Base-by-base conservation (phyloP, 23 red algal genomes). In the Gracilariopsis chorda region DNA sequence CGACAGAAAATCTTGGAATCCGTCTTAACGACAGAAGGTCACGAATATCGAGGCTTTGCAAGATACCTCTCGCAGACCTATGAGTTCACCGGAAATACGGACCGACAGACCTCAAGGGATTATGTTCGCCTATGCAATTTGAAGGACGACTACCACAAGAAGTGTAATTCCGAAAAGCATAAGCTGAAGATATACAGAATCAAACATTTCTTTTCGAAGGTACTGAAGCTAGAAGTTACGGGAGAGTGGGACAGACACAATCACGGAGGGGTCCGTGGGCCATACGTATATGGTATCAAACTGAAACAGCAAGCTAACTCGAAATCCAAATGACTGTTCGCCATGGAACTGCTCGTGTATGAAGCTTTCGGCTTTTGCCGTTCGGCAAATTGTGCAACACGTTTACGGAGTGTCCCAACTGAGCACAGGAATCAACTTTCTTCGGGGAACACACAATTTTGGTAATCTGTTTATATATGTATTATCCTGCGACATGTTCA, bases 221-320 rank as follows among this genome's bases (percentile, higher is more conserved):
- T 98, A 21, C 70, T 98, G 34, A 92, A 95, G 48, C 82, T 98
- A 17, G 89, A 95, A 17, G 96, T 98, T 10, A 98, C 96, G 35
- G 96, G 96, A 12, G 96, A 98, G 55, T 98, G 96, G 96, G 96
- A 98, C 77, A 51, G 96, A 25, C 96, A 94, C 77, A 88, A 81
- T 35, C 96, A 98, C 80, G 96, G 96, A 39, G 96, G 96, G 20
- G 96, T 98, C 14, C 88, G 96, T 36, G 96, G 96, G 24, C 96
- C 96, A 61, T 98, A 95, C 60, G 92, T 95, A 20, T 98, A 98
- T 75, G 96, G 96, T 19, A 89, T 89, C 51, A 58, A 51, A 48
- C 32, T 77, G 34, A 53, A 59, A 59, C 48, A 80, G 28, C 30
- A 80, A 58, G 23, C 48, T 80, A 58, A 57, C 30, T 46, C 67